phyloP scores from a whole-genome alignment of 2,329 filamentous ascomycete genomes.

The Ascochyta viciae-villosae region DNA sequence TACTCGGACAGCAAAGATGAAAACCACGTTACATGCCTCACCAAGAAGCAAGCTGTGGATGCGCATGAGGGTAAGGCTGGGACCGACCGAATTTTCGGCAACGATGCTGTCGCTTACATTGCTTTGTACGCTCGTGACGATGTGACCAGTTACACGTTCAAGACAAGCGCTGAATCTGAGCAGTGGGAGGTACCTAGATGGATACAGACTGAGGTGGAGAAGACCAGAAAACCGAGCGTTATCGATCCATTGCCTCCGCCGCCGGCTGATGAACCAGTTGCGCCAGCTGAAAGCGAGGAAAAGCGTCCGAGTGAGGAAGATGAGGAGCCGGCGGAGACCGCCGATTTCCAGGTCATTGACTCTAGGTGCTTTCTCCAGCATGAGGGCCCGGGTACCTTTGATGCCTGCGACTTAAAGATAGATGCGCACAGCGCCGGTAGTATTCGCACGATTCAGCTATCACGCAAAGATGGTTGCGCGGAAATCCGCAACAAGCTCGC shows the following conservation, averaged over 20 bases:
- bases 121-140: slow-evolving; percentile 64
- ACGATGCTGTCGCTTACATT: slow-evolving; percentile 61
- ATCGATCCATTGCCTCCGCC: slow-evolving; percentile 23
- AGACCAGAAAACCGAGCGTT: slow-evolving; percentile 25
- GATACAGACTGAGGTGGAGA: slow-evolving; percentile 42
- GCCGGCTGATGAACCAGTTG: slow-evolving; percentile 9
- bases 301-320: not conserved
- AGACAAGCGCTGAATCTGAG: slow-evolving; percentile 54
- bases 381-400: slow-evolving; percentile 48
- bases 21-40: slow-evolving; percentile 64
- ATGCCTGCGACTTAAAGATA: slow-evolving; percentile 42
- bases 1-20: slow-evolving; percentile 63
- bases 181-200: slow-evolving; percentile 56
- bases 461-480: slow-evolving; percentile 32
- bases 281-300: slow-evolving; percentile 11
- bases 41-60: slow-evolving; percentile 61
- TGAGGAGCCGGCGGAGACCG: slow-evolving; percentile 13
- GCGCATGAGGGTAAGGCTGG: slow-evolving; percentile 57
- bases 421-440: slow-evolving; percentile 17
- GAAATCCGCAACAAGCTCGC: slow-evolving; percentile 43
- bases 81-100: slow-evolving; percentile 48
- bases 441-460: slow-evolving; percentile 31
- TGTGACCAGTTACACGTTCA: slow-evolving; percentile 46
- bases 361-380: slow-evolving; percentile 44
- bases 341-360: slow-evolving; percentile 44